Base-by-base conservation (phyloP, 1,284 basidiomycete species). In the Exsudoporus floridanus region DNA sequence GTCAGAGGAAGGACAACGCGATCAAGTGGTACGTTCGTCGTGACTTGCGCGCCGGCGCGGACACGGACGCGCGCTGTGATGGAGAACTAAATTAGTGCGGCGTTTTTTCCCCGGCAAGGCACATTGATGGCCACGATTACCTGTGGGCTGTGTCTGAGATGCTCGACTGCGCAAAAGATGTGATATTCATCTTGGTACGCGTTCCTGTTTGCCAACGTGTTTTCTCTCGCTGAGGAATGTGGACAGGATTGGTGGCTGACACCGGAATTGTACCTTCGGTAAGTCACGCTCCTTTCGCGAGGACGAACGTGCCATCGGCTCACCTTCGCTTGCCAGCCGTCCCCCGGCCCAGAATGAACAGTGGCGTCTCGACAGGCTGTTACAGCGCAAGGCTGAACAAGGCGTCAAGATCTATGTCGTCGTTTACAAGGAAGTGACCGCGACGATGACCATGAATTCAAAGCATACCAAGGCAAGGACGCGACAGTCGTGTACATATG, bases 71-170 rank as follows among this genome's bases (percentile, higher is more conserved):
- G 1, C 12, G 12, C 23, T 37, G 21, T 31, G 30, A 16, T 25
- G 10, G 28, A 34, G 16, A 14, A 35, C 49, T 56, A 34, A 55
- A 28, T 7, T n/a, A 9, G 13, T 43, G 34, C 9, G 35, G 14
- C 7, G 23, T 10, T 49, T 36, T 16, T 23, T 18, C 39, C 12
- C 19, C 13, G 36, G 16, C 44, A 37, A 88, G 88, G 86, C 90
- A 93, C 65, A 80, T 94, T 46, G 92, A 94, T 64, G 92, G 93
- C 0, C 88, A 92, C 54, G 92, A 97, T 73, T 97, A 95, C 70
- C 91, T 97, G 79, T 96, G 89, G 81, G 94, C 94, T 0, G 69
- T 96, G 30, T 92, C 91, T 3, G 92, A 94, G 73, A 77, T 95
- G 69, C 78, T 97, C 23, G 92, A 96, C 46, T 81, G 73, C 41